Base-by-base conservation (phyloP, 176 grass and related monocot species). In the Oryza meyeriana region DNA sequence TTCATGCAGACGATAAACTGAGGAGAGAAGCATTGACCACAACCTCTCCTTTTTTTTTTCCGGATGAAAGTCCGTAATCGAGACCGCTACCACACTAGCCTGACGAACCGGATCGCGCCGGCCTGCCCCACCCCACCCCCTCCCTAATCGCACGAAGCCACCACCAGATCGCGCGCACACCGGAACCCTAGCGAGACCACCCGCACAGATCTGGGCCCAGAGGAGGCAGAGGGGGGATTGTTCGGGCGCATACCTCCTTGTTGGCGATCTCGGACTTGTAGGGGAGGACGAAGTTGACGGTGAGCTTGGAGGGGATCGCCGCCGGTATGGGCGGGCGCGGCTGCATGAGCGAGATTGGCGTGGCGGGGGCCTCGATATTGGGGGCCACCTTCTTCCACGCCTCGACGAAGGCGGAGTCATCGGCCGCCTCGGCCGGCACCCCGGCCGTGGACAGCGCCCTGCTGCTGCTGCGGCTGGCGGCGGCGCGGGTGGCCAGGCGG, bases 221-320 rank as follows among this genome's bases (percentile, higher is more conserved):
- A 71, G 34, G 29, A 62, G 41, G 10, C 45, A 30, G 6, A 25
- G 35, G 27, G 1, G 18, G 1, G 1, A 29, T n/a, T n/a, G n/a
- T n/a, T n/a, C n/a, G 8, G 2, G 13, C 12, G 26, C 44, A 87
- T 75, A 97, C 94, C 94, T 97, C 91, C 79, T 97, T 97, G 86
- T 97, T 89, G 77, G 88, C 48, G 91, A 97, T 91, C 88, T 97
- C 94, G 50, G 94, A 97, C 87, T 91, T 92, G 91, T 93, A 93
- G 55, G 94, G 91, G 67, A 97, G 90, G 78, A 93, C 94, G 77
- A 97, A 97, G 76, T 93, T 97, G 69, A 97, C 78, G 62, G 91
- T 93, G 72, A 97, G 94, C 86, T 93, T 97, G 88, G 94, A 83
- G 47, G 91, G 94, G 78, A 97, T 87, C 39, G 91, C 6, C 64